A percentile compares a stretch with the other conserved stretches of the same genome.
Evolutionary conservation across 805 yeast genomes (phyloP).

Genomic region (Wickerhamiella azymoides): DNA sequence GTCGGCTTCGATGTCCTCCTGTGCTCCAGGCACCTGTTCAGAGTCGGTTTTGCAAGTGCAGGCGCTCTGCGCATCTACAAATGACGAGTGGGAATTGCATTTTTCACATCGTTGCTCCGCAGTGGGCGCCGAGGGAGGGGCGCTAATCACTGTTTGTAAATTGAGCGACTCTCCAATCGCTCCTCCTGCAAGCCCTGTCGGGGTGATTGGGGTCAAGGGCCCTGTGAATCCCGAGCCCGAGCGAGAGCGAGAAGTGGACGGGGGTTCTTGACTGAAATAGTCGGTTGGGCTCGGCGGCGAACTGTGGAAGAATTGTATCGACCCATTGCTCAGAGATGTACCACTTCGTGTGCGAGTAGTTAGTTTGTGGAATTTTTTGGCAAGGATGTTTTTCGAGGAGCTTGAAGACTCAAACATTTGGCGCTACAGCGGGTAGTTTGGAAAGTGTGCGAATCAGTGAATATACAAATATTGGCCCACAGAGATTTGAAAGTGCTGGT

Average conservation of each 20-base stretch:
- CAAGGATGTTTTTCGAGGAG: conserved; percentile 1
- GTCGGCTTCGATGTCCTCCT: conserved; percentile 21
- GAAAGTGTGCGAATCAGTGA: too few species aligned
- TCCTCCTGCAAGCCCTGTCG: conserved; percentile 3
- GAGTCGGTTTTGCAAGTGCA: conserved; percentile 21
- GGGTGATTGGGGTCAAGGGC: conserved; percentile 5
- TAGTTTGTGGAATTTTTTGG: conserved; percentile 2
- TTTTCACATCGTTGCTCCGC: neutral
- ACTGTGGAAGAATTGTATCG: neutral
- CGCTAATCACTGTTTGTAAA: neutral
- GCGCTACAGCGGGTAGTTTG: neutral
- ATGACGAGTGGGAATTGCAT: neutral
- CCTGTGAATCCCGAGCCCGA: conserved; percentile 2
- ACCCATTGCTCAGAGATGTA: neutral
- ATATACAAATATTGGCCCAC: too few species aligned
- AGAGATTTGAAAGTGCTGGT: too few species aligned
- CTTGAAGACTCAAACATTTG: neutral
- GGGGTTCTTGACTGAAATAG: neutral
- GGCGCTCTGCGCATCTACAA: neutral
- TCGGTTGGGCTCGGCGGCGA: conserved; percentile 1
- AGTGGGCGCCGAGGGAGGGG: neutral
- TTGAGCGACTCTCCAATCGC: neutral
- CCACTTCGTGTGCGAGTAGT: conserved; percentile 2
- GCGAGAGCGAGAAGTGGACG: neutral
- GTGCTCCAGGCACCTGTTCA: conserved; percentile 1